Conservation (phyloP, 2,329 filamentous ascomycete species). For the Harringtonia lauricola region DNA sequence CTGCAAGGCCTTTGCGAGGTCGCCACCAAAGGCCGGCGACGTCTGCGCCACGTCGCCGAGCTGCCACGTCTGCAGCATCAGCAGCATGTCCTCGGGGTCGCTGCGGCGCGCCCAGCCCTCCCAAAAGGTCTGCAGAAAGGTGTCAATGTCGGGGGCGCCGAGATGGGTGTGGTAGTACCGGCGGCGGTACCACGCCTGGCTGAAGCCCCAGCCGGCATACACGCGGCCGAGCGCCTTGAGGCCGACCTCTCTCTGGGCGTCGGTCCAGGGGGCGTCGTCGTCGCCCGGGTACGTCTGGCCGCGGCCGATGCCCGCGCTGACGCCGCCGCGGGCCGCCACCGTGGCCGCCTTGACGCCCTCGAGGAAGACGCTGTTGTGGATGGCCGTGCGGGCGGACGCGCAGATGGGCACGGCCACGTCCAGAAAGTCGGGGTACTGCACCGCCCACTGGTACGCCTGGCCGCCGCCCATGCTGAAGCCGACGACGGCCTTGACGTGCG, state of each 20-base stretch:
- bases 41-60: conserved; percentile 58
- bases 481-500: conserved; percentile 31
- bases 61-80: conserved; percentile 63
- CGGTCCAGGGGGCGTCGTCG: conserved; percentile 14
- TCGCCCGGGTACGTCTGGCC: conserved; percentile 17
- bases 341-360: conserved; percentile 40
- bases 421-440: conserved; percentile 35
- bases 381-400: conserved; percentile 34
- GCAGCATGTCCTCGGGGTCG: conserved; percentile 13
- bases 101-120: conserved; percentile 50
- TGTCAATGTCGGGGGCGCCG: conserved; percentile 57
- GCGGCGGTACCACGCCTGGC: conserved; percentile 65
- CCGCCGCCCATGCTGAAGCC: conserved; percentile 46
- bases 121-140: conserved; percentile 72
- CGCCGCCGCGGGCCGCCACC: conserved; percentile 28
- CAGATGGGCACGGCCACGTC: conserved; percentile 36
- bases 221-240: conserved; percentile 62
- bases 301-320: conserved; percentile 28
- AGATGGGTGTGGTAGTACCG: conserved; percentile 50
- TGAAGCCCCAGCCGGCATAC: conserved; percentile 75
- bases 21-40: conserved; percentile 55
- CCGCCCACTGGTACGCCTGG: conserved; percentile 40
- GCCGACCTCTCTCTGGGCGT: conserved; percentile 13
- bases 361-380: conserved; percentile 42
- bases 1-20: conserved; percentile 55